Evolutionary conservation across 495 filamentous ascomycete species (phyloP).

Genomic region (Talaromyces trachyspermus): DNA sequence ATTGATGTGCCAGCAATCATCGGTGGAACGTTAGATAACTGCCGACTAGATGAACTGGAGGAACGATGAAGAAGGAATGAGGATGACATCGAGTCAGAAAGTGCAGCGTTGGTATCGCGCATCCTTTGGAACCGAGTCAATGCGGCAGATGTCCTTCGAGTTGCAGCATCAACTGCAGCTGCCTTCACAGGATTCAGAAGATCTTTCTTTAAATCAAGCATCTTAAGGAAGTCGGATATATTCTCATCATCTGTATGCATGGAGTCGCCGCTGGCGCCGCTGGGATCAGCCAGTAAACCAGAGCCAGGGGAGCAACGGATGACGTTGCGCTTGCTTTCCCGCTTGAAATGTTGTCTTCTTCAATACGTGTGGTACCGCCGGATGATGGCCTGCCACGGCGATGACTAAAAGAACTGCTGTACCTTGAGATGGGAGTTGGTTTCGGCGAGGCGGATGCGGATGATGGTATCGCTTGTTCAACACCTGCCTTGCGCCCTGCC

Average conservation of each 20-base stretch:
- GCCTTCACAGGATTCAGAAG: slow-evolving; percentile 57
- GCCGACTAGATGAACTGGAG: slow-evolving; percentile 74
- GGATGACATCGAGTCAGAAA: slow-evolving; percentile 84
- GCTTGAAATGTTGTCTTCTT: slow-evolving; percentile 81
- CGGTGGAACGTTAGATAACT: slow-evolving; percentile 72
- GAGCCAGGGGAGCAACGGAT: slow-evolving; percentile 80
- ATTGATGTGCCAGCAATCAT: slow-evolving; percentile 78
- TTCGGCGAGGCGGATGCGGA: slow-evolving; percentile 66
- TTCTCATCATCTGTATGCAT: slow-evolving; percentile 83
- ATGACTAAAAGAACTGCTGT: slow-evolving; percentile 83
- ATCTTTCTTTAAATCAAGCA: slow-evolving; percentile 74
- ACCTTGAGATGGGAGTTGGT: slow-evolving; percentile 60
- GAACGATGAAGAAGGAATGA: slow-evolving; percentile 77
- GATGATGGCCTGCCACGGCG: slow-evolving; percentile 69
- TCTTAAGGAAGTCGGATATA: slow-evolving; percentile 84
- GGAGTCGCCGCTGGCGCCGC: slow-evolving; percentile 66
- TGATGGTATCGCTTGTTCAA: slow-evolving; percentile 52
- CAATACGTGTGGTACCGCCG: slow-evolving; percentile 59
- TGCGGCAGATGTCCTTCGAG: slow-evolving; percentile 56
- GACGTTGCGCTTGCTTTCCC: slow-evolving; percentile 80
- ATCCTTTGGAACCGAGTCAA: slow-evolving; percentile 74
- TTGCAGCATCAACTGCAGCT: slow-evolving; percentile 48
- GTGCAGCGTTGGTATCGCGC: slow-evolving; percentile 74
- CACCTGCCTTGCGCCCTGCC: slow-evolving; percentile 27
- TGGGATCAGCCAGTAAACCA: slow-evolving; percentile 69